A percentile compares a stretch with the other conserved stretches of the same genome.
phyloP scores from a whole-genome alignment of 805 yeast genomes.

The Blastobotrys americana region DNA sequence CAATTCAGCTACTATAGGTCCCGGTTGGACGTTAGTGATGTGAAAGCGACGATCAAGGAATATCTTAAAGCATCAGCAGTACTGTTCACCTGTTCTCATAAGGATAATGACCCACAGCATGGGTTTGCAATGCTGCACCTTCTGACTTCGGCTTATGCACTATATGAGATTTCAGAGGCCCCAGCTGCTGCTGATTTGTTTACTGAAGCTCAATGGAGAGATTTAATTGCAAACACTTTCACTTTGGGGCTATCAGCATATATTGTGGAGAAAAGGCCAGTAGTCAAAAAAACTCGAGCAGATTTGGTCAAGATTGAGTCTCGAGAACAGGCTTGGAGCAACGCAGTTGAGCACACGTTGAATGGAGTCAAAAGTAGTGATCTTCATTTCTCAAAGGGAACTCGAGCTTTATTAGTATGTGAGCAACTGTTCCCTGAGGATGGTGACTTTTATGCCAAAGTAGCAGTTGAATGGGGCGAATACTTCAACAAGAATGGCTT shows the following conservation, averaged over 20 bases:
- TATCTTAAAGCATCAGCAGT: slow-evolving; percentile 20
- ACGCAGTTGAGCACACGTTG: slow-evolving; percentile 17
- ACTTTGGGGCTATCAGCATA: slow-evolving; percentile 14
- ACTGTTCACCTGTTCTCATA: slow-evolving; percentile 20
- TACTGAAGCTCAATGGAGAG: slow-evolving; percentile 11
- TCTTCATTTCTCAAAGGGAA: slow-evolving; percentile 14
- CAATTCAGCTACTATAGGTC: slow-evolving; percentile 13
- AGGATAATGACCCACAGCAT: slow-evolving; percentile 17
- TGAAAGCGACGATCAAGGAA: slow-evolving; percentile 13
- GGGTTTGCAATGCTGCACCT: slow-evolving; percentile 28
- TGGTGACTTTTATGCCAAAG: slow-evolving; percentile 11
- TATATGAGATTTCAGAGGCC: slow-evolving; percentile 16
- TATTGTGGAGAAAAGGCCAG: slow-evolving; percentile 18
- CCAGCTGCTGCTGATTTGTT: slow-evolving; percentile 9
- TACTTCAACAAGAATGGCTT: not conserved
- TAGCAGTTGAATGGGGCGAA: slow-evolving; percentile 10
- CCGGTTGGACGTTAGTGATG: slow-evolving; percentile 16
- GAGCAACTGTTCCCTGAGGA: slow-evolving; percentile 8
- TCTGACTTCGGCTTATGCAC: slow-evolving; percentile 26
- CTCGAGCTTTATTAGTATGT: slow-evolving; percentile 11
- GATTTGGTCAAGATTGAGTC: slow-evolving; percentile 7
- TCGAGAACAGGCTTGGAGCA: slow-evolving; percentile 13
- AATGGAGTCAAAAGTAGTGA: slow-evolving; percentile 9
- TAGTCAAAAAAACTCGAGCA: slow-evolving; percentile 11
- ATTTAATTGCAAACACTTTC: slow-evolving; percentile 15